Base-by-base conservation (phyloP, 202 grass and related monocot species). In the Eragrostis tef region DNA sequence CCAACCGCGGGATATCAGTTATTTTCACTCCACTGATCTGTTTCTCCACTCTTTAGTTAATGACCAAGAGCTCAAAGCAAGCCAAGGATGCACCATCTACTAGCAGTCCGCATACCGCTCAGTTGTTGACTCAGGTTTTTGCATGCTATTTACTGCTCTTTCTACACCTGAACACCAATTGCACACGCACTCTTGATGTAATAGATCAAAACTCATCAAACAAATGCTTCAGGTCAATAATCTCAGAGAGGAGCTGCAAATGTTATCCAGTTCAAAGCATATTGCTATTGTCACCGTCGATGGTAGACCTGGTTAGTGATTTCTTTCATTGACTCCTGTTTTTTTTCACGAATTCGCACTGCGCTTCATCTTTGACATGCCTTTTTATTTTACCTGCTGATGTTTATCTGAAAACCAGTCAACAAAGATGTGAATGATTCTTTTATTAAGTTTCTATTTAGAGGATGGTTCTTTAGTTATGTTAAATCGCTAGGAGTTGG, bases 191-290 rank as follows among this genome's bases (percentile, higher is more conserved):
- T 9, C 27, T 64, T 17, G 6, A 2, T n/a, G n/a, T n/a, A n/a
- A 2, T 6, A 21, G 22, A 20, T 4, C 42, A 6, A 53, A 80
- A 16, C 54, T 29, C 11, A 64, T 68, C 7, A 2, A 15, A 36
- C 62, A 12, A 50, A 51, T 56, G 53, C 77, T 90, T 75, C 74
- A 98, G 92, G 92, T 98, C 62, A 94, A 91, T 81, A 15, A 83
- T 93, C 87, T 98, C 60, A 83, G 92, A 68, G 79, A 98, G 76
- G 92, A 98, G 79, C 83, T 98, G 17, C 84, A 87, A 61, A 50
- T 85, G 42, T 79, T 98, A 20, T 13, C 78, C 82, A 84, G 79
- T 44, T 81, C 86, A 45, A 85, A 86, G 24, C 46, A 87, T 47
- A 74, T 94, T 71, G 88, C 90, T 60, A 91, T 98, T 70, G 85